phyloP scores from a whole-genome alignment of 805 yeast genomes.

The Ogataea dorogensis region DNA sequence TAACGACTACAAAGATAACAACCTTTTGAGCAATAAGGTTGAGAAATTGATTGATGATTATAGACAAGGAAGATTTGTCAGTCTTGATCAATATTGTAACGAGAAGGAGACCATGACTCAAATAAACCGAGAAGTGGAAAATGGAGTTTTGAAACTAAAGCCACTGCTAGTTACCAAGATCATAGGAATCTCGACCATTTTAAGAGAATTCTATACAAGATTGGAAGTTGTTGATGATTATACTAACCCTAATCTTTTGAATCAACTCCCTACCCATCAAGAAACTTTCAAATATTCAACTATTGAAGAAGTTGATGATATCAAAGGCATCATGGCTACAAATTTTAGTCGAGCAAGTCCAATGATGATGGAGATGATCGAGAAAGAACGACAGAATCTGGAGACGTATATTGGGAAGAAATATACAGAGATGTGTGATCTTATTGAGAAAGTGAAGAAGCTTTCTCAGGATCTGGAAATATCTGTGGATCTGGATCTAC shows the following conservation, averaged over 20 bases:
- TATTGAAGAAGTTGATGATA: constrained; percentile 24
- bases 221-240: constrained; percentile 25
- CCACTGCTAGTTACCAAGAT: constrained; percentile 29
- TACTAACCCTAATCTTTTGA: constrained; percentile 16
- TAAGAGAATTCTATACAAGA: constrained; percentile 25
- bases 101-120: constrained; percentile 24
- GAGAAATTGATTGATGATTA: constrained; percentile 24
- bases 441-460: constrained; percentile 8
- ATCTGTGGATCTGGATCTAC: constrained; percentile 9
- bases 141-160: constrained; percentile 22
- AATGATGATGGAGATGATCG: constrained; percentile 23
- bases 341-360: constrained; percentile 31
- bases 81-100: constrained; percentile 23
- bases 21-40: constrained; percentile 19
- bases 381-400: constrained; percentile 30
- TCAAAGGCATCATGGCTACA: constrained; percentile 28
- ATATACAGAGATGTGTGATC: constrained; percentile 19
- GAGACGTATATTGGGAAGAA: constrained; percentile 24
- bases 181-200: constrained; percentile 20
- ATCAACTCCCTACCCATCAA: constrained; percentile 27
- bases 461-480: constrained; percentile 16
- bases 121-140: constrained; percentile 25
- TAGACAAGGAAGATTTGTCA: constrained; percentile 15
- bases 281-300: constrained; percentile 20
- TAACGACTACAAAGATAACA: constrained; percentile 17